Percentiles rank a stretch among this genome's conserved stretches.
Evolutionary conservation across 2,329 filamentous ascomycete species (phyloP).

Genomic region (Pleochaeta shiraiana): DNA sequence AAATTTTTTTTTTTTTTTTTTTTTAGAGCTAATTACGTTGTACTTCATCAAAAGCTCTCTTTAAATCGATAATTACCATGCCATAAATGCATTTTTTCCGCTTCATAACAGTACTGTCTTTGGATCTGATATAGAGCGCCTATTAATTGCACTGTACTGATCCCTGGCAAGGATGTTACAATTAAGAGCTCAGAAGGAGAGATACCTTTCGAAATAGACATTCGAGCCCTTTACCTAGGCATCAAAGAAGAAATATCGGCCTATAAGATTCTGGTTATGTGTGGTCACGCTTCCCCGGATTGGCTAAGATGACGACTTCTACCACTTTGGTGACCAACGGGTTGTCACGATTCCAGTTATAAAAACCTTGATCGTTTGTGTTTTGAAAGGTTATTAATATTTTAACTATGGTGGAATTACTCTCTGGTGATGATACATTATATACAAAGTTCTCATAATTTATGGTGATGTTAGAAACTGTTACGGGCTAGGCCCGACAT

Average conservation of each 20-base stretch:
- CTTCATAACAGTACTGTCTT: background rate
- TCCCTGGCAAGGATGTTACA: background rate
- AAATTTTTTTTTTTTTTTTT: too few relatives aligned
- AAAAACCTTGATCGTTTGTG: too few relatives aligned
- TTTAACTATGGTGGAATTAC: too few relatives aligned
- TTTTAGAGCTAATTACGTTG: background rate
- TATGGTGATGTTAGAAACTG: too few relatives aligned
- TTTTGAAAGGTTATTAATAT: too few relatives aligned
- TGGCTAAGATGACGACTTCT: background rate
- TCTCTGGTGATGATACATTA: too few relatives aligned
- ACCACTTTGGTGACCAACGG: background rate
- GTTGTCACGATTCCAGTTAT: too few relatives aligned
- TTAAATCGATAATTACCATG: background rate
- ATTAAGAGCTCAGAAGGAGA: background rate
- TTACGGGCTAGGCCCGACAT: too few relatives aligned
- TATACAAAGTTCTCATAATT: too few relatives aligned
- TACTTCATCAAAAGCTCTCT: background rate
- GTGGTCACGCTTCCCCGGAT: background rate
- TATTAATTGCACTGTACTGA: background rate
- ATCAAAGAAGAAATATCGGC: background rate
- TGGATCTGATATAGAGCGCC: background rate
- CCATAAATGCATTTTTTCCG: background rate
- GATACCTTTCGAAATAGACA: background rate
- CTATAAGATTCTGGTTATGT: background rate
- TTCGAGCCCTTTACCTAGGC: background rate